Conservation (phyloP, 2,329 filamentous ascomycete species). For the Trichoderma pleuroti region DNA sequence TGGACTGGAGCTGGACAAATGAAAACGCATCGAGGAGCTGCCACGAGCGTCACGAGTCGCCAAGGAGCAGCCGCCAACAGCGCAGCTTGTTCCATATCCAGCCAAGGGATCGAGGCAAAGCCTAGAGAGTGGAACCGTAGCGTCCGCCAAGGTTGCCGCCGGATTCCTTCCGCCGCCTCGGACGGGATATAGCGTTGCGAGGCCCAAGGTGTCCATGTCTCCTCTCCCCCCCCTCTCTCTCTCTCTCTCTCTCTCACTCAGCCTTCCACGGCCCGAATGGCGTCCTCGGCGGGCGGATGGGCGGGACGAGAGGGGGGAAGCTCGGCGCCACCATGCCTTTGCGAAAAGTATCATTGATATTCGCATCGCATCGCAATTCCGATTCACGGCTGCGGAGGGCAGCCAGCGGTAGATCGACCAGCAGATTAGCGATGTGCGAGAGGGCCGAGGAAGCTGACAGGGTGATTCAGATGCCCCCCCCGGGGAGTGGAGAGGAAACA, state of each 20-base stretch:
- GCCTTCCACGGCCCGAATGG: not conserved
- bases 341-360: not conserved
- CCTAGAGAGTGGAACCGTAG: not conserved
- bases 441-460: not conserved
- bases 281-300: not conserved
- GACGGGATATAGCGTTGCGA: not conserved
- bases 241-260: not conserved
- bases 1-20: not conserved
- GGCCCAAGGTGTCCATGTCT: not conserved
- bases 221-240: too few species aligned
- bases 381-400: not conserved
- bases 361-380: not conserved
- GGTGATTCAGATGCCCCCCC: not conserved
- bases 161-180: slow-evolving; percentile 3
- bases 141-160: not conserved
- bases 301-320: slow-evolving; percentile 2
- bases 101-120: not conserved
- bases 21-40: not conserved
- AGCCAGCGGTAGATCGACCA: slow-evolving; percentile 5
- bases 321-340: slow-evolving; percentile 14
- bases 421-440: slow-evolving; percentile 1
- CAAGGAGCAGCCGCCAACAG: not conserved
- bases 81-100: not conserved
- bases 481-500: not conserved
- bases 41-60: not conserved